phyloP scores from a whole-genome alignment of 2,329 filamentous ascomycete species.

The Penicillium sp. region DNA sequence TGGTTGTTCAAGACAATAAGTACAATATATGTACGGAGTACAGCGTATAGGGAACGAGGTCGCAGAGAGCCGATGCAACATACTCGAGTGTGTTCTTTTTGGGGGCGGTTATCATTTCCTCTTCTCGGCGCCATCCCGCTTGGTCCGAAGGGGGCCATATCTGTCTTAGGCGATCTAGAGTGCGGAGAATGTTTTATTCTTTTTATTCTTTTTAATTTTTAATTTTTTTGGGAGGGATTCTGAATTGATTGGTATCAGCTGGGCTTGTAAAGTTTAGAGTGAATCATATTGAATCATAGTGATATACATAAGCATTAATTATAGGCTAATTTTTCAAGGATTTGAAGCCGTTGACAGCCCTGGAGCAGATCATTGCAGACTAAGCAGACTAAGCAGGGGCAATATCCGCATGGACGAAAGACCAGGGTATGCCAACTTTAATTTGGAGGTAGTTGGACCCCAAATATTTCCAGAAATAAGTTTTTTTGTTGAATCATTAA shows the following conservation, averaged over 20 bases:
- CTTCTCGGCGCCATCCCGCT: slow-evolving; percentile 2
- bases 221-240: no score
- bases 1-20: background rate
- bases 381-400: slow-evolving; percentile 21
- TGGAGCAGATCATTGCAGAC: slow-evolving; percentile 19
- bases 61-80: background rate
- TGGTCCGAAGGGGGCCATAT: slow-evolving; percentile 1
- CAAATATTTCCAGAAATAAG: background rate
- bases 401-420: slow-evolving; percentile 16
- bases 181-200: slow-evolving; percentile 13
- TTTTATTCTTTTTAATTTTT: background rate
- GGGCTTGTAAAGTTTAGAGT: background rate
- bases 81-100: background rate
- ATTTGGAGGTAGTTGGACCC: slow-evolving; percentile 14
- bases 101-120: slow-evolving; percentile 6
- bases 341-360: slow-evolving; percentile 19
- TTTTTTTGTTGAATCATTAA: no score
- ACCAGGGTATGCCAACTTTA: slow-evolving; percentile 29
- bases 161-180: slow-evolving; percentile 11
- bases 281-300: background rate
- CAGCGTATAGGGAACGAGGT: background rate
- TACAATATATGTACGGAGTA: background rate
- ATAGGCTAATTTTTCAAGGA: background rate
- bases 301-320: background rate
- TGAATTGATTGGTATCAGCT: background rate